Base-by-base conservation (phyloP, 495 filamentous ascomycete genomes). In the Aspergillus nanangensis region DNA sequence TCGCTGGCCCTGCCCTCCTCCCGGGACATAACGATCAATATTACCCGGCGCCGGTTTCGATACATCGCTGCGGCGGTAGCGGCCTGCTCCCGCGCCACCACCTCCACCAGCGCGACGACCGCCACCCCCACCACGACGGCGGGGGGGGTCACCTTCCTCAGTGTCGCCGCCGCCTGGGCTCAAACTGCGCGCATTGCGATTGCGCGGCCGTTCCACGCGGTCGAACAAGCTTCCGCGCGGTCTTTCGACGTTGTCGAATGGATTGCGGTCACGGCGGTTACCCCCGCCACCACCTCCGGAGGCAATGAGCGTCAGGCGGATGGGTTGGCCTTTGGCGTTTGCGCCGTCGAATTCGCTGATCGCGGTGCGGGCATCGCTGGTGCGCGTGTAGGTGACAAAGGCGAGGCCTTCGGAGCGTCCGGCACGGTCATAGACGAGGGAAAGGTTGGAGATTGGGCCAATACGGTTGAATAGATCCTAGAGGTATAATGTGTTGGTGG, bases 251-350 rank as follows among this genome's bases (percentile, higher is more conserved):
- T 75, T 49, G 71, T 78, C 50, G 61, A 69, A 34, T 70, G 81
- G 53, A 65, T 72, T 55, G 65, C 71, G 37, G 71, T 81, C 39
- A 55, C 78, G 66, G 78, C 84, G 58, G 45, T 57, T 56, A 14
- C 38, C 50, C 20, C 60, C 45, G 31, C 50, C 58, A 24, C 59
- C 47, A 24, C 51, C 57, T 20, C 70, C 73, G 36, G 60, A 58
- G 8, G 83, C 76, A 15, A 93, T 57, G 13, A 91, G 68, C 1
- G 81, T 81, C 21, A 96, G 62, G n/a, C 78, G 83, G 48, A 97
- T 95, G 2, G 88, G 90, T 63, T 96, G 90, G 72, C 87, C 88
- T 52, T 91, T 87, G 27, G 92, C 92, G 65, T 95, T 96, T 47
- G 91, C 90, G 39, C 88, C 87, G 62, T 96, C 84, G 51, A 83